Evolutionary conservation across 2,329 filamentous ascomycete species (phyloP), one percentile per base, ranked within the genome.

Genomic region (Hymenoscyphus linearis): DNA sequence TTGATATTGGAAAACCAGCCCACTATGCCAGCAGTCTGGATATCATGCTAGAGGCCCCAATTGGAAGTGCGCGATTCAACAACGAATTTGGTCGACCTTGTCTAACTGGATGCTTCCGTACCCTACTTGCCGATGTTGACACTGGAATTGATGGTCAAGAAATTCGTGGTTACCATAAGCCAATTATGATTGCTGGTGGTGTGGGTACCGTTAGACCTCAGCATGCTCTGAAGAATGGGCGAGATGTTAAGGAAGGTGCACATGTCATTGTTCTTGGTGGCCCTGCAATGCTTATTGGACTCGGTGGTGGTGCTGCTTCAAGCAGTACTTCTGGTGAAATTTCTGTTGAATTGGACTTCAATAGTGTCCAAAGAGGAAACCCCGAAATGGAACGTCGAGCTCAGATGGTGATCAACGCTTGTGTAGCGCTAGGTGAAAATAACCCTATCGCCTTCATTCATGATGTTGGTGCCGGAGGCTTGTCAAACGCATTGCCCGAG

Each of bases 341-440:
- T 35, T 95, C 90, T 54, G 91, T 93, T 0, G 93, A 97, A 67
- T 82, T 99, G 2, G 95, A 99, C 74, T 99, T 98, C 76, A 91
- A 93, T 69, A 97, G 92, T 78, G 95, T 99, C 35, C 95, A 99
- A 77, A 84, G 95, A 77, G 95, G 93, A 54, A 99, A 99, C 72
- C 93, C 95, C 1, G 95, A 99, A 77, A 93, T 98, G 75, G 91
- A 99, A 76, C 84, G 95, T 65, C 85, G 95, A 69, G 95, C 93
- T 1, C 95, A 99, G 77, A 96, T 98, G 84, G 95, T 99, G 66
- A 99, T 99, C 76, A 95, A 98, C 75, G 88, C 91, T 4, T 99
- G 95, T 74, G 86, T 90, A 31, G 88, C 91, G 2, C 83, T 98
- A 69, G 93, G 93, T 16, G 79, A 86, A 3, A 81, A 91, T 65